A percentile compares a stretch with the other conserved stretches of the same genome.
Conservation (phyloP, 2,329 filamentous ascomycete genomes). For the Alternaria gaisen region DNA sequence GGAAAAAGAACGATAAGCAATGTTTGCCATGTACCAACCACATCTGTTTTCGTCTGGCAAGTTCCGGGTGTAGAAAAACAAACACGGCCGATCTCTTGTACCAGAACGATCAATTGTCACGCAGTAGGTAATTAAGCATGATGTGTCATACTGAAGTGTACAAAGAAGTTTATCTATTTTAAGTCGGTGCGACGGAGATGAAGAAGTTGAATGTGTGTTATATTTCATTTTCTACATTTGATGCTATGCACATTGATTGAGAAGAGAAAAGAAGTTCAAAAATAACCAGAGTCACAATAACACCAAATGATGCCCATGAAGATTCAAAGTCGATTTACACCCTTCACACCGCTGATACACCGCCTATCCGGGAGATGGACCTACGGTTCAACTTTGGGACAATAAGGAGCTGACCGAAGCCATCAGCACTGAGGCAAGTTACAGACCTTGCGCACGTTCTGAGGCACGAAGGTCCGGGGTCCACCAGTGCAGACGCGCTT, state of each 20-base stretch:
- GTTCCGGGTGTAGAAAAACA: neutral
- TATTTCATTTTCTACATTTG: neutral
- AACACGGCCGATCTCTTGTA: neutral
- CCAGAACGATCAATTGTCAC: neutral
- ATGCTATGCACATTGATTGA: neutral
- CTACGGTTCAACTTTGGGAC: neutral
- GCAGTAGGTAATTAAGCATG: neutral
- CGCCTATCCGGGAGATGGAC: neutral
- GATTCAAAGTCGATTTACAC: neutral
- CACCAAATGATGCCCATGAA: neutral
- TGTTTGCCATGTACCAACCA: neutral
- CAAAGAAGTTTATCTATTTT: neutral
- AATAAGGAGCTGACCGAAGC: neutral
- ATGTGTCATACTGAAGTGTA: neutral
- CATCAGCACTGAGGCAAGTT: constrained; percentile 22
- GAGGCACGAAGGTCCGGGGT: constrained; percentile 24
- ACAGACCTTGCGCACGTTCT: constrained; percentile 35
- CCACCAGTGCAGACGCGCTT: constrained; percentile 17
- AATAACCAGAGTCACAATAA: neutral
- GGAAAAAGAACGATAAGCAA: neutral
- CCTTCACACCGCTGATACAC: neutral
- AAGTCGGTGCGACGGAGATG: neutral
- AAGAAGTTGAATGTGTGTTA: neutral
- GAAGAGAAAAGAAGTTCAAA: neutral
- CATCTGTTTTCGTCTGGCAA: neutral